Evolutionary conservation across 106 monocot genomes (phyloP), one percentile per base, ranked within the genome.

Genomic region (Dactylorhiza incarnata): DNA sequence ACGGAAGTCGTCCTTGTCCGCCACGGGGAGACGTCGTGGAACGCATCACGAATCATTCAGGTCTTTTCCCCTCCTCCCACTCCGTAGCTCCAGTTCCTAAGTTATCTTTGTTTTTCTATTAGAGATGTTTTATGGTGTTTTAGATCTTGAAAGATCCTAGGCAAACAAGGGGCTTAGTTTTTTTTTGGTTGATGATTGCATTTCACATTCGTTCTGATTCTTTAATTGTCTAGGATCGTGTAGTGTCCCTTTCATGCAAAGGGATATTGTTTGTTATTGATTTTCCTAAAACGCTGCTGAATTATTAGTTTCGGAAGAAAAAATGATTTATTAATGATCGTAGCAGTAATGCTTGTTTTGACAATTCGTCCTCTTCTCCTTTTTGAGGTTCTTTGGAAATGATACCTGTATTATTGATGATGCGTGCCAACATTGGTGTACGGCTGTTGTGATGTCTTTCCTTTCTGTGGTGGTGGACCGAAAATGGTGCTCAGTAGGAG

Each of bases 1-100:
- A 78, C 95, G 22, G 95, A 95, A 84, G 76, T 95, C 49, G 85
- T 89, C 49, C 80, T 92, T 54, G 84, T 95, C 24, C 87, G 95
- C 14, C 95, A 95, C 68, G 95, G 95, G 20, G 92, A 95, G 86
- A 95, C 92, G 24, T n/a, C 81, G 22, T 95, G 86, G 79, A 95
- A 95, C 62, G 92, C 92, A 25, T 78, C 86, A 71, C 85, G 70
- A 48, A 90, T 88, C 72, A 76, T 95, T 48, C 95, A 95, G 91
- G 95, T 86, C n/a, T 72, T 13, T 2, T 49, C 9, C 22, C 6
- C 73, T 48, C 17, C 4, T 5, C 19, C 22, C 73, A 56, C 25
- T 45, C 49, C 15, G 45, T 11, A 48, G 12, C 37, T 43, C 37
- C 16, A 74, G 53, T 74, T 7, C 55, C 55, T 24, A 48, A 37